Percentiles rank a stretch among this genome's conserved stretches.
These are phyloP conservation scores for Candida gigantensis DNA, from an alignment of 1,139 yeast genomes.

Conservation along the genomic window DNA sequence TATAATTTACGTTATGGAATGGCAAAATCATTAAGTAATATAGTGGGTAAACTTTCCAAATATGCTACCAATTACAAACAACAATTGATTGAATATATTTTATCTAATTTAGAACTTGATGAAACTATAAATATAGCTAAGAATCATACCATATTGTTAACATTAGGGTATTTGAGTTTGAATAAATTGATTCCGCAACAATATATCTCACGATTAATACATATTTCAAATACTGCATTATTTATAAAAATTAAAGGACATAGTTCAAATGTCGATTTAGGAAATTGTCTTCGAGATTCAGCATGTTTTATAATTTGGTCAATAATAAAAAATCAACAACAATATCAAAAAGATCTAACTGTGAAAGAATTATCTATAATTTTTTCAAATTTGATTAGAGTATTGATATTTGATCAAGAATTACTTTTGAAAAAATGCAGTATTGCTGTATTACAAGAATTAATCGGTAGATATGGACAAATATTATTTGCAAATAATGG, in stretches of 20 bases:
- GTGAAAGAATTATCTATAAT: constrained; percentile 18
- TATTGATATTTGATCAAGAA: constrained; percentile 71
- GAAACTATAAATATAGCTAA: constrained; percentile 23
- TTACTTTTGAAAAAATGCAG: constrained; percentile 77
- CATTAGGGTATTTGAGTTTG: constrained; percentile 36
- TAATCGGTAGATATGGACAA: constrained; percentile 71
- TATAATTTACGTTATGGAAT: constrained; percentile 35
- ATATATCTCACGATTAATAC: constrained; percentile 26
- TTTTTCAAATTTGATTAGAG: constrained; percentile 49
- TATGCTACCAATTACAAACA: constrained; percentile 37
- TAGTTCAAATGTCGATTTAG: constrained; percentile 28
- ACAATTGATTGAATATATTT: constrained; percentile 30
- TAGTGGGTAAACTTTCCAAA: constrained; percentile 22
- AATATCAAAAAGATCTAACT: constrained; percentile 13
- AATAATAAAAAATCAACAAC: constrained; percentile 28
- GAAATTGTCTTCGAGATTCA: constrained; percentile 77
- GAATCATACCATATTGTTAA: constrained; percentile 38
- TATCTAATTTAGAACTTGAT: constrained; percentile 23
- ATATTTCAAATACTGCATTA: constrained; percentile 45
- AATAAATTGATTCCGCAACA: constrained; percentile 28
- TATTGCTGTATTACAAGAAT: constrained; percentile 84
- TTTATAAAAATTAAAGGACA: constrained; percentile 50
- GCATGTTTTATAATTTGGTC: constrained; percentile 69
- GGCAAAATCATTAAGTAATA: constrained; percentile 36
- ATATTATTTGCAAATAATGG: constrained; percentile 17